Evolutionary conservation across 108 stramenopile genomes (phyloP), one percentile per base, ranked within the genome.

Genomic region (Bacterosira constricta): DNA sequence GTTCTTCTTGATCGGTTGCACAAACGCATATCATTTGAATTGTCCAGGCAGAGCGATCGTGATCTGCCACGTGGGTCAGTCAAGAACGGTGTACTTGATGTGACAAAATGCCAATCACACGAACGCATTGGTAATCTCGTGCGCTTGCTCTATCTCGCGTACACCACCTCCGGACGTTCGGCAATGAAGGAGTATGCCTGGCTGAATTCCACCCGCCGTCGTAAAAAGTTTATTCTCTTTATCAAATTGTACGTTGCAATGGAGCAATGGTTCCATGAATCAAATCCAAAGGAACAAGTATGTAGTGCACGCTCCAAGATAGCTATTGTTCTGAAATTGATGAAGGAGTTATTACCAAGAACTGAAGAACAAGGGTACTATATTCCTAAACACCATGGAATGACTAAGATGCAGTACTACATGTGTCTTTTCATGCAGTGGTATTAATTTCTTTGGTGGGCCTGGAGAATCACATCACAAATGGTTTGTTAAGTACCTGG

Each of bases 391-490:
- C 17, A 34, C 17, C 55, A 56, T 56, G 55, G 18, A 0, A 36
- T 38, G 34, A 36, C 55, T 5, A 56, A 56, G 34, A 21, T 56
- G 0, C 36, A 56, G 34, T 18, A 8, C 4, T 56, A 56, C 21
- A 36, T 56, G n/a, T 3, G 17, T 17, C 4, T 3, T 0, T 56
- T 34, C 21, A 32, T n/a, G 55, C 3, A 37, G 32, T 21, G 55
- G 32, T 20, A 56, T 56, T 11, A 56, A 56, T 3, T 56, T 56
- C 37, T 56, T 34, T 36, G 55, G 36, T 4, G 55, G 55, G 3
- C n/a, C 55, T 0, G 34, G 55, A 36, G 55, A 56, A 18, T 27
- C 55, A 1, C 20, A 13, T 20, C 55, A 56, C 17, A 56, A 56
- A 34, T 0, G 0, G n/a, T 54, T 54, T 54, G 53, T 54, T 1